Conservation (phyloP, 345 rosid genomes). For the Clarkia xantiana region DNA sequence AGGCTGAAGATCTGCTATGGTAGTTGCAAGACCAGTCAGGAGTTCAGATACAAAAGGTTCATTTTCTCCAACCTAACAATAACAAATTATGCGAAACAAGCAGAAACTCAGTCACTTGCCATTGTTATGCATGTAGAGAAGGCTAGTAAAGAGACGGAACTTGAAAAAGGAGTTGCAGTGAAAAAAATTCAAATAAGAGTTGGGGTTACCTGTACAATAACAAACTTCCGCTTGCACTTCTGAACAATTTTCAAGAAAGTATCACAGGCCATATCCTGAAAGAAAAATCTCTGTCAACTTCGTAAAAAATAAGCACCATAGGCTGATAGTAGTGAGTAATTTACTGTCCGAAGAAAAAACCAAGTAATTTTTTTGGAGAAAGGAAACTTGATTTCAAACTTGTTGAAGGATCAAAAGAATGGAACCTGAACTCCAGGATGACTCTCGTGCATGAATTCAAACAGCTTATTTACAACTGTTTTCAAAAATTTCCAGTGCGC, state of each 20-base stretch:
- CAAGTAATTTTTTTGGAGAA: background rate
- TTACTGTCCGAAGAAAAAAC: background rate
- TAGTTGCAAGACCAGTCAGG: conserved; percentile 75
- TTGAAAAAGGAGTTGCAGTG: too few species aligned
- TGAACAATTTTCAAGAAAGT: conserved; percentile 98
- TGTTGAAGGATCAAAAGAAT: background rate
- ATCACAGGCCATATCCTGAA: conserved; percentile 99
- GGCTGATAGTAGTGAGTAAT: background rate
- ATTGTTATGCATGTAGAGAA: too few species aligned
- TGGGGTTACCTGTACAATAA: conserved; percentile 59
- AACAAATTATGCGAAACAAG: conserved; percentile 1
- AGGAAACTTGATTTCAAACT: background rate
- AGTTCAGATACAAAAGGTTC: conserved; percentile 99
- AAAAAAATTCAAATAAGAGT: too few species aligned
- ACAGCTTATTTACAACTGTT: conserved; percentile 96
- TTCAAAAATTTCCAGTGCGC: conserved; percentile 99
- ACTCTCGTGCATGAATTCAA: conserved; percentile 98
- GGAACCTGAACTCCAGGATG: conserved; percentile 99
- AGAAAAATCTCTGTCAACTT: conserved; percentile 1
- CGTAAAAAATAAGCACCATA: background rate
- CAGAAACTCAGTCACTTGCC: background rate
- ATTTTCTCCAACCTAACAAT: conserved; percentile 79
- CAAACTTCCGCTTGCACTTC: conserved; percentile 97
- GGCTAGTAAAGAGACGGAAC: too few species aligned
- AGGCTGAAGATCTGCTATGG: conserved; percentile 96